These are phyloP conservation scores for Pythium pyrilobum DNA, from an alignment of 352 stramenopile genomes.

Conservation along the genomic window DNA sequence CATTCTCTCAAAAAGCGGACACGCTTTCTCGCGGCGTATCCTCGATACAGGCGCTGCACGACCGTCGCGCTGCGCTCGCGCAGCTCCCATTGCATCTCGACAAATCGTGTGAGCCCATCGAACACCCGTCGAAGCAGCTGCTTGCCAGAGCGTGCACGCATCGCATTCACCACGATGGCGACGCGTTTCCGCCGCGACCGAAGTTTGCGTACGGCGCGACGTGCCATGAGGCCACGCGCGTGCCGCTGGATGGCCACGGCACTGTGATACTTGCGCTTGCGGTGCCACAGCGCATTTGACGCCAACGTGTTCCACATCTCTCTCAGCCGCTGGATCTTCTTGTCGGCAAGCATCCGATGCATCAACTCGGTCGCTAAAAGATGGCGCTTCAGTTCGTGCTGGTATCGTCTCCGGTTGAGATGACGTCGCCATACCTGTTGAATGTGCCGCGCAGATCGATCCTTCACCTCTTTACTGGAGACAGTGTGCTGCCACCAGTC, in stretches of 20 bases:
- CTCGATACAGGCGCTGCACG: constrained; percentile 48
- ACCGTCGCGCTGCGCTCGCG: constrained; percentile 14
- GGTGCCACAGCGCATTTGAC: constrained; percentile 43
- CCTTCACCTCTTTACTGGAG: neutral
- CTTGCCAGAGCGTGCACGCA: constrained; percentile 15
- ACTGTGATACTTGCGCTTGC: constrained; percentile 35
- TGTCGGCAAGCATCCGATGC: constrained; percentile 37
- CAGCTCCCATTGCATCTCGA: constrained; percentile 27
- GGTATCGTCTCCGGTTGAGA: constrained; percentile 9
- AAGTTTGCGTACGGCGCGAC: constrained; percentile 27
- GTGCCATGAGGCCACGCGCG: constrained; percentile 35
- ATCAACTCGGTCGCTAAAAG: constrained; percentile 43
- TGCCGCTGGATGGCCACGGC: constrained; percentile 49
- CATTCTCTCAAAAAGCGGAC: constrained; percentile 30
- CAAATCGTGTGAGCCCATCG: constrained; percentile 22
- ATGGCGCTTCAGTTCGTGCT: constrained; percentile 34
- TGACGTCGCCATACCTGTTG: constrained; percentile 40
- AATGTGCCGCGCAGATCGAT: constrained; percentile 22
- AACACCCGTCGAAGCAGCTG: constrained; percentile 34
- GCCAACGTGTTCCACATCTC: constrained; percentile 34
- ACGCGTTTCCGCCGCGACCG: constrained; percentile 32
- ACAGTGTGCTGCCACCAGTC: constrained; percentile 21
- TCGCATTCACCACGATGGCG: constrained; percentile 26
- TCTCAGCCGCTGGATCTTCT: constrained; percentile 22
- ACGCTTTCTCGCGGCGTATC: constrained; percentile 33